phyloP scores from a whole-genome alignment of 2,329 filamentous ascomycete genomes.

The Cladorrhinum sp. region DNA sequence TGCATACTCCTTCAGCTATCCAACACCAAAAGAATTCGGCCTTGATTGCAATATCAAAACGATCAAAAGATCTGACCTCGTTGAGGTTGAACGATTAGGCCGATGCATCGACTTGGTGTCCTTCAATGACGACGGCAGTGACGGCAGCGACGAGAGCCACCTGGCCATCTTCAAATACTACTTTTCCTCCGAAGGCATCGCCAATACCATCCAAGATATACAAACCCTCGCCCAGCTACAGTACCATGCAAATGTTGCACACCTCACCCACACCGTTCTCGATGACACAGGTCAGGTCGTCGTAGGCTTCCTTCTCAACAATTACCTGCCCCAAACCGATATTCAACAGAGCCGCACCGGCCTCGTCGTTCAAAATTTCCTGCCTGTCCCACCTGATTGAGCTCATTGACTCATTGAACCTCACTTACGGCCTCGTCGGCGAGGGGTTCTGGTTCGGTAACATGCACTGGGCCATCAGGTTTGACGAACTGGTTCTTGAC shows the following conservation, averaged over 20 bases:
- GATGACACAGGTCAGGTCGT: neutral
- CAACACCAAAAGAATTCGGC: neutral
- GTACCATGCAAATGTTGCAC: neutral
- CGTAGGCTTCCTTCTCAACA: neutral
- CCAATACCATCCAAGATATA: neutral
- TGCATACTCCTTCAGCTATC: neutral
- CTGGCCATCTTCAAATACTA: neutral
- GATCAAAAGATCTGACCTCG: neutral
- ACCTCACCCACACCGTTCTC: neutral
- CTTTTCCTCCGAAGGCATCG: neutral
- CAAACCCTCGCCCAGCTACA: neutral
- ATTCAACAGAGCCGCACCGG: neutral
- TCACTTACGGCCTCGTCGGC: neutral
- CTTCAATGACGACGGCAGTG: neutral
- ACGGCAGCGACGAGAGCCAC: neutral
- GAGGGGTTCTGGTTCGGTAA: neutral
- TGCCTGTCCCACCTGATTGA: neutral
- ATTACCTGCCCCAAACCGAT: neutral
- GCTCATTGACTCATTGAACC: neutral
- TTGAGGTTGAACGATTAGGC: neutral
- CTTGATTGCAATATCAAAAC: neutral
- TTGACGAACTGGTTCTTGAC: neutral
- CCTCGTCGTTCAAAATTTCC: neutral
- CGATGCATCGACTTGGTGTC: neutral
- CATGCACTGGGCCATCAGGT: neutral